Percentiles rank a stretch among this genome's conserved stretches.
Evolutionary conservation across 2,329 filamentous ascomycete species (phyloP).

Genomic region (Beauveria caledonica): DNA sequence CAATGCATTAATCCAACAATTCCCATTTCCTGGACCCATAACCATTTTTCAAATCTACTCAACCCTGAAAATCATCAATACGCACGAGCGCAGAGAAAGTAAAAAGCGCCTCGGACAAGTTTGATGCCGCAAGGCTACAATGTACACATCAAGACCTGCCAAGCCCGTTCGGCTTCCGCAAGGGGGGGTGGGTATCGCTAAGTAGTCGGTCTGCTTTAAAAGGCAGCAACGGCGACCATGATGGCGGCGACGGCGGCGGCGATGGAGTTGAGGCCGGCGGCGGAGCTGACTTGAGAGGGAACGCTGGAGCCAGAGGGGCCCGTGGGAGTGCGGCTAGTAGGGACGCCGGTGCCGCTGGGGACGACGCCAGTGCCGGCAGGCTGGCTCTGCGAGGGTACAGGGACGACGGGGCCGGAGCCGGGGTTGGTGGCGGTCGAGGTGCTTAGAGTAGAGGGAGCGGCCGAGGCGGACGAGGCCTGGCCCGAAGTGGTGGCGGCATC

Average conservation of each 20-base stretch:
- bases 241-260: conserved; percentile 24
- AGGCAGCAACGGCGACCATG: conserved; percentile 21
- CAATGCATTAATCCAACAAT: conserved; percentile 7
- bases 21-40: background rate
- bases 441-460: conserved; percentile 13
- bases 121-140: background rate
- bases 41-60: conserved; percentile 5
- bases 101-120: background rate
- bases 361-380: conserved; percentile 10
- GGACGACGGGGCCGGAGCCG: conserved; percentile 16
- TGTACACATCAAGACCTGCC: conserved; percentile 1
- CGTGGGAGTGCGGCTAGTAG: background rate
- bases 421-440: conserved; percentile 20
- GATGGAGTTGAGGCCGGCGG: conserved; percentile 22
- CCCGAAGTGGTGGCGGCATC: background rate
- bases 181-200: no score
- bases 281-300: conserved; percentile 8
- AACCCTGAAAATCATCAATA: background rate
- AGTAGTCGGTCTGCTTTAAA: conserved; percentile 19
- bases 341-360: background rate
- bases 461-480: background rate
- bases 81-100: background rate
- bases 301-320: background rate
- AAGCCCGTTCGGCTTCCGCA: background rate
- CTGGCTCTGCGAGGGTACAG: conserved; percentile 9